Evolutionary conservation across 2,329 filamentous ascomycete genomes (phyloP), one percentile per base, ranked within the genome.

Genomic region (Capronia epimyces): DNA sequence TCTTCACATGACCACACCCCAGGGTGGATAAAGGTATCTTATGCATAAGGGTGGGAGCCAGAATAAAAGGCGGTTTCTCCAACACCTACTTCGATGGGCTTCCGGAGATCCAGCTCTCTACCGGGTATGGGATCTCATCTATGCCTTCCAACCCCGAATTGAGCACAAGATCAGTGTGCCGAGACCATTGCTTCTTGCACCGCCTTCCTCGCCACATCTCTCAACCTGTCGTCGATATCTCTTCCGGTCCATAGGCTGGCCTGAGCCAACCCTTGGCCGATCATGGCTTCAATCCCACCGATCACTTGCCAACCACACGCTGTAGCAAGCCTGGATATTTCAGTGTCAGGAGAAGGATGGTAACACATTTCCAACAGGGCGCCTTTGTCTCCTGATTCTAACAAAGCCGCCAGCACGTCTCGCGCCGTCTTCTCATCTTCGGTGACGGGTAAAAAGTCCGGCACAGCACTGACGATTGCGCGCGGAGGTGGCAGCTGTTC

Each of bases 331-430:
- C 74, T 76, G 1, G 79, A 81, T 43, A 89, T 78, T 58, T 78
- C 74, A 0, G 87, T 90, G 66, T 79, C 83, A 0, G 84, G 83
- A 2, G 75, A 67, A 0, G 87, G 87, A 64, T 89, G 87, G 65
- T 90, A 90, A 72, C 86, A 89, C 86, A 91, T 90, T 67, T 90
- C 86, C 53, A 90, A 66, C 50, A 90, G 79, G 5, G 81, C 81
- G 5, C 84, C 86, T 67, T 84, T 84, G 54, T 77, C 69, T 24
- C 72, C 63, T 18, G 49, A 49, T 0, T 61, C 59, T 43, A 75
- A 53, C 51, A 75, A 68, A 8, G 60, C 61, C 55, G 66, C 58
- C 20, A 75, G 63, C 0, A 87, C 74, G 1, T 67, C 65, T 1
- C 86, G 72, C 3, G 84, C 80, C 36, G 73, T 70, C 22, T 75